Percentiles rank a stretch among this genome's conserved stretches.
These are phyloP conservation scores for Penicillium sp. DNA, from an alignment of 2,329 filamentous ascomycete species.

Conservation along the genomic window DNA sequence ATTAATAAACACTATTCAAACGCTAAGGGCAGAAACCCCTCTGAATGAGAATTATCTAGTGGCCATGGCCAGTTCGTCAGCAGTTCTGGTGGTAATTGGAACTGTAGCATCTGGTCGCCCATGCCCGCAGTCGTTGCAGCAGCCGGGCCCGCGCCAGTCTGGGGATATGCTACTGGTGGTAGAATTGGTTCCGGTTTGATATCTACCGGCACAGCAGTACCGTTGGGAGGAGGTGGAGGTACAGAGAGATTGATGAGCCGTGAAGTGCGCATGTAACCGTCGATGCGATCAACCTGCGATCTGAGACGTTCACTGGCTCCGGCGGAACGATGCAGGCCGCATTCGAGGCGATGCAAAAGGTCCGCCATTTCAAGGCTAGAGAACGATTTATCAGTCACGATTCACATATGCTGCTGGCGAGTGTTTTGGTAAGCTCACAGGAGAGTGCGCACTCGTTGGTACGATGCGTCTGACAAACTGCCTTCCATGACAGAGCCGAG, in stretches of 20 bases:
- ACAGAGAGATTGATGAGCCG: constrained; percentile 16
- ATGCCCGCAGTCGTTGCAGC: constrained; percentile 10
- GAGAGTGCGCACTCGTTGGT: constrained; percentile 43
- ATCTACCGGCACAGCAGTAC: constrained; percentile 5
- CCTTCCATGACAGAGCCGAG: constrained; percentile 50
- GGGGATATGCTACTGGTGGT: constrained; percentile 8
- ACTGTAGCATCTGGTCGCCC: constrained; percentile 31
- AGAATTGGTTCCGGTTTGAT: constrained; percentile 9
- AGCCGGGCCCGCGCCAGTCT: constrained; percentile 1
- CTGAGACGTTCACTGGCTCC: constrained; percentile 43
- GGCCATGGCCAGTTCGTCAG: constrained; percentile 45
- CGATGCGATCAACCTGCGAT: constrained; percentile 45
- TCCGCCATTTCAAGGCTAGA: constrained; percentile 43
- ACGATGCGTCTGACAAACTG: constrained; percentile 43
- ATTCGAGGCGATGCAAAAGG: constrained; percentile 47
- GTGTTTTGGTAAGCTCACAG: constrained; percentile 27
- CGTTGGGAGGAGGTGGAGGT: constrained; percentile 10
- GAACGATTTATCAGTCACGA: background rate
- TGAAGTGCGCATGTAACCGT: constrained; percentile 42
- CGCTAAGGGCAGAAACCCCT: constrained; percentile 24
- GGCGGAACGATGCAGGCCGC: constrained; percentile 39
- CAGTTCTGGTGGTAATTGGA: constrained; percentile 43
- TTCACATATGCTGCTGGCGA: too few species aligned
- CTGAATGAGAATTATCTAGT: constrained; percentile 23
- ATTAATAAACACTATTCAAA: too few species aligned